Conservation (phyloP, 2,329 filamentous ascomycete genomes). For the Diplodia corticola region DNA sequence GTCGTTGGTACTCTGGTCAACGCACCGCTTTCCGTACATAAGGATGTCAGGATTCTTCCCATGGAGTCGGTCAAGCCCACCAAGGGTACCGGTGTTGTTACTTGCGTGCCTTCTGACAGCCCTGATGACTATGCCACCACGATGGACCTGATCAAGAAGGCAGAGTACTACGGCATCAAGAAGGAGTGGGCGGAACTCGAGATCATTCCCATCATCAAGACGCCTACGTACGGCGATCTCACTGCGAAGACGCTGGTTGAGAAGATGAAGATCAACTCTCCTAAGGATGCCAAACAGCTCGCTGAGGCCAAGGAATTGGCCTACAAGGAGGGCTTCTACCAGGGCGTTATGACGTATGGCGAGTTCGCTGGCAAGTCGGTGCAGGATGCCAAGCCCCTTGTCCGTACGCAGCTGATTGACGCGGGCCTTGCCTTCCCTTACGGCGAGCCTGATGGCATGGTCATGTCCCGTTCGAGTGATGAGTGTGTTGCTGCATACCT, state of each 20-base stretch:
- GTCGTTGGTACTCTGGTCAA: slow-evolving; percentile 86
- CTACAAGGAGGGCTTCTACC: slow-evolving; percentile 97
- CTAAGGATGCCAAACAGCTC: slow-evolving; percentile 89
- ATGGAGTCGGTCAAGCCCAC: slow-evolving; percentile 92
- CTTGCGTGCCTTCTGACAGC: slow-evolving; percentile 91
- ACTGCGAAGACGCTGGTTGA: slow-evolving; percentile 82
- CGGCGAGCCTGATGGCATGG: slow-evolving; percentile 86
- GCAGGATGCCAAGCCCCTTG: slow-evolving; percentile 81
- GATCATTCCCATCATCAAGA: slow-evolving; percentile 74
- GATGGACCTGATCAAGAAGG: slow-evolving; percentile 86
- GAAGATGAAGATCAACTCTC: slow-evolving; percentile 93
- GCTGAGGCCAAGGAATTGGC: slow-evolving; percentile 93
- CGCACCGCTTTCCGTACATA: slow-evolving; percentile 81
- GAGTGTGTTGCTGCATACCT: slow-evolving; percentile 91
- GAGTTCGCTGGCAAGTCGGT: slow-evolving; percentile 87
- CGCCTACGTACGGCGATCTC: slow-evolving; percentile 82
- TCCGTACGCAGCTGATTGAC: slow-evolving; percentile 74
- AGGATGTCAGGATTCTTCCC: slow-evolving; percentile 81
- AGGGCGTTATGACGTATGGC: slow-evolving; percentile 84
- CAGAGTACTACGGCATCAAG: slow-evolving; percentile 93
- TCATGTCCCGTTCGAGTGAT: slow-evolving; percentile 85
- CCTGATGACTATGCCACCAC: slow-evolving; percentile 93
- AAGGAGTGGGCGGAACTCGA: slow-evolving; percentile 95
- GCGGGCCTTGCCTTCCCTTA: slow-evolving; percentile 83
- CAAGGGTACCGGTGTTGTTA: slow-evolving; percentile 96